Base-by-base conservation (phyloP, 768 basidiomycete species). In the Leccinum boreale region DNA sequence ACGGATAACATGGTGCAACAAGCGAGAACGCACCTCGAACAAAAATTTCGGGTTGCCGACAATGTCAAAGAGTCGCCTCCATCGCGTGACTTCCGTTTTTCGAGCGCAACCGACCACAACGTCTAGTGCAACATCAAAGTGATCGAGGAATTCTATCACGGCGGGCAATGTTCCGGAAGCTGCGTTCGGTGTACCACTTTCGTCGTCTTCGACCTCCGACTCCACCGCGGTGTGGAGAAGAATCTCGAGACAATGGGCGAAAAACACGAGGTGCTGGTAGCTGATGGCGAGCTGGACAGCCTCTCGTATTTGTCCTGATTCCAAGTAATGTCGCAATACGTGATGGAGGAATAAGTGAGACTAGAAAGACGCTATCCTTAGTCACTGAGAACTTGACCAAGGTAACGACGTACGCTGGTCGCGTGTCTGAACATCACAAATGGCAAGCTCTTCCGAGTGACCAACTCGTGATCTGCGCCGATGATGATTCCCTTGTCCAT, bases 401-500 rank as follows among this genome's bases (percentile, higher is more conserved):
- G 51, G 49, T 36, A 26, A 44, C 21, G 23, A 77, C 89, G 62
- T 64, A 95, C 94, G 64, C 89, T 93, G 0, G 94, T 97, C 19
- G 89, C 83, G 72, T 96, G 90, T 52, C 94, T 83, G 75, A 96
- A 98, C 76, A 95, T 87, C 14, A 89, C 87, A 69, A 97, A 97
- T 2, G 94, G 85, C 9, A 98, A 75, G 56, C 87, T 90, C 24
- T 80, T 74, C 53, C 91, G 81, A 15, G 87, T 79, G 3, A 85
- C 87, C 3, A 85, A 83, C 71, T 99, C 96, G 57, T 94, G 85
- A 62, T 98, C 95, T 26, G 90, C 92, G 8, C 96, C 96, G 63
- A 98, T 94, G 62, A 99, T 94, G 63, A 99, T 97, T 1, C 95
- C 96, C 69, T 98, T 99, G 72, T 98, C 95, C 94, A 98, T 98